Conservation (phyloP, 2,329 filamentous ascomycete genomes). For the Trichoderma polysporum region DNA sequence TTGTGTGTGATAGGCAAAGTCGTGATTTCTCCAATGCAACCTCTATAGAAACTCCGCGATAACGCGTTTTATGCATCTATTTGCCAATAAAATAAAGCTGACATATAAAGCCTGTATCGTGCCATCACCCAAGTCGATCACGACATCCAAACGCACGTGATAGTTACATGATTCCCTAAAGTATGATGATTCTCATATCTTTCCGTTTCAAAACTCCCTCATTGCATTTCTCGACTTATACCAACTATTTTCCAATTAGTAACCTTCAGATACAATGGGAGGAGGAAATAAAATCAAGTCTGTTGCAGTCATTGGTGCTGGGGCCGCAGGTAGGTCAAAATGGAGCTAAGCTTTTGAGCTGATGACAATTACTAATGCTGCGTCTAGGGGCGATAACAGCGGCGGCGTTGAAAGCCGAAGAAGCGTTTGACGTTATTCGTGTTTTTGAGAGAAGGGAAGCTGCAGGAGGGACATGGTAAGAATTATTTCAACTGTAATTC, state of each 20-base stretch:
- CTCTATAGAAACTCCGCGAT: neutral
- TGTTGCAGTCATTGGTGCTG: slow-evolving; percentile 20
- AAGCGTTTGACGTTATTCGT: slow-evolving; percentile 42
- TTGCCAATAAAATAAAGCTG: slow-evolving; percentile 4
- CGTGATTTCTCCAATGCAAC: neutral
- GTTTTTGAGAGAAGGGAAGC: slow-evolving; percentile 46
- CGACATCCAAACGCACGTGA: slow-evolving; percentile 20
- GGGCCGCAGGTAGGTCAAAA: slow-evolving; percentile 16
- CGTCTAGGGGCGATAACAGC: slow-evolving; percentile 46
- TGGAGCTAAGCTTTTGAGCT: neutral
- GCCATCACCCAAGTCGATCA: slow-evolving; percentile 19
- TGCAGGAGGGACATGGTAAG: slow-evolving; percentile 47
- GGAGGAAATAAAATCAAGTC: slow-evolving; percentile 21
- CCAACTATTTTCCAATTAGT: neutral
- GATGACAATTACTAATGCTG: slow-evolving; percentile 16
- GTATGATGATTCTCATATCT: neutral
- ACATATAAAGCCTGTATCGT: slow-evolving; percentile 4
- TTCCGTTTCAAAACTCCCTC: neutral
- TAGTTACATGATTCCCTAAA: neutral
- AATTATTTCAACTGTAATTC: neutral
- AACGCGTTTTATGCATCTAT: slow-evolving; percentile 10
- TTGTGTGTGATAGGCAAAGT: neutral
- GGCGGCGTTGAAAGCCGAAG: slow-evolving; percentile 46
- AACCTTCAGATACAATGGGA: neutral
- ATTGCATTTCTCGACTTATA: neutral